A percentile compares a stretch with the other conserved stretches of the same genome.
These are phyloP conservation scores for Sporothrix curviconia DNA, from an alignment of 2,329 filamentous ascomycete species.

Conservation along the genomic window DNA sequence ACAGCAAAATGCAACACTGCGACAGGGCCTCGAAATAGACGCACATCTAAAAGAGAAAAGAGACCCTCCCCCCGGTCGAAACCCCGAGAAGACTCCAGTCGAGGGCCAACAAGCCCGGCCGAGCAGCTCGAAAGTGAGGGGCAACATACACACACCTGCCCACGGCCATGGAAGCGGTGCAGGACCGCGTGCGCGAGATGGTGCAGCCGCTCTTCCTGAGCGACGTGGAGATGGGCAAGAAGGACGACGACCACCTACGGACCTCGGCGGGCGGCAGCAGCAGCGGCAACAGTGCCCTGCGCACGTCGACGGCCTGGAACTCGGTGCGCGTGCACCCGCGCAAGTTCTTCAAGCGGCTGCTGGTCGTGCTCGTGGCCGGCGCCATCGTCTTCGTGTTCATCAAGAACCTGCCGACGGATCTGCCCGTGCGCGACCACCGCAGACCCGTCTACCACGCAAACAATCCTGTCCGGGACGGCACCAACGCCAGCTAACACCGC, in stretches of 20 bases:
- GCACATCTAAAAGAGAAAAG: too few relatives aligned
- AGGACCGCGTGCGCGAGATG: slow-evolving; percentile 21
- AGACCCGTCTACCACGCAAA: slow-evolving; percentile 31
- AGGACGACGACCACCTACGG: slow-evolving; percentile 47
- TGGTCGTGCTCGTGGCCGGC: slow-evolving; percentile 39
- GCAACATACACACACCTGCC: background rate
- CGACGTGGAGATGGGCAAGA: slow-evolving; percentile 53
- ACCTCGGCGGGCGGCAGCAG: slow-evolving; percentile 17
- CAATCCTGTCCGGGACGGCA: slow-evolving; percentile 12
- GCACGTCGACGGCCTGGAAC: slow-evolving; percentile 31
- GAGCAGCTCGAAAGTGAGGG: too few relatives aligned
- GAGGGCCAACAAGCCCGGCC: background rate
- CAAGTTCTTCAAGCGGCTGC: slow-evolving; percentile 47
- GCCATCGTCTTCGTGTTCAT: slow-evolving; percentile 57
- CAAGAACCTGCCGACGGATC: slow-evolving; percentile 51
- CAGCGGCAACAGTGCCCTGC: background rate
- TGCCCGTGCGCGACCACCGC: slow-evolving; percentile 33
- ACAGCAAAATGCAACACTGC: too few relatives aligned
- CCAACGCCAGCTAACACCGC: background rate
- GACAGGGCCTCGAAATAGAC: too few relatives aligned
- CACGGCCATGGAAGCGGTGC: slow-evolving; percentile 6
- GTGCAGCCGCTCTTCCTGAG: slow-evolving; percentile 43
- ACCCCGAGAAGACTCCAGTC: too few relatives aligned
- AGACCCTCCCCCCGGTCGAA: too few relatives aligned
- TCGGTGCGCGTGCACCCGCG: slow-evolving; percentile 40